A percentile compares a stretch with the other conserved stretches of the same genome.
These are phyloP conservation scores for Zasmidium angulare DNA, from an alignment of 2,329 filamentous ascomycete species.

Conservation along the genomic window DNA sequence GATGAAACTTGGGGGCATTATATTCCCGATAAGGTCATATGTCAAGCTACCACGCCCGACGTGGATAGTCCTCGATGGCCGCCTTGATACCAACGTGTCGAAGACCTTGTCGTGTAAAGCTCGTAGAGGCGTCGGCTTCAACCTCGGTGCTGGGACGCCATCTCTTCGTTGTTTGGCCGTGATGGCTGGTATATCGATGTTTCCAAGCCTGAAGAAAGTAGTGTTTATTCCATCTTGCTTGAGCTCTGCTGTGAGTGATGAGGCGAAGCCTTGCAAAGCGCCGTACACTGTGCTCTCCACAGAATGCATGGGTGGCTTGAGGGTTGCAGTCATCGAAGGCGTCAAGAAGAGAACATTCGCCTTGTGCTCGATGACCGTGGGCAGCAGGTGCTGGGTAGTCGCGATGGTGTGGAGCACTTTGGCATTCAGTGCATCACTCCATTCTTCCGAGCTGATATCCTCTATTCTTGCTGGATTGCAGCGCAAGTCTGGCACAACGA, in stretches of 20 bases:
- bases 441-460: constrained; percentile 77
- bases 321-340: constrained; percentile 75
- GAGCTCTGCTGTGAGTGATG: constrained; percentile 77
- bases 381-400: constrained; percentile 81
- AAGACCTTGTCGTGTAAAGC: constrained; percentile 86
- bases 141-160: constrained; percentile 35
- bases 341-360: constrained; percentile 74
- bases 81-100: constrained; percentile 73
- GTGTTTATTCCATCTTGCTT: constrained; percentile 73
- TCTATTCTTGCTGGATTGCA: constrained; percentile 71
- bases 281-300: constrained; percentile 84
- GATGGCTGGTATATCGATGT: constrained; percentile 77
- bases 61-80: constrained; percentile 63
- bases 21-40: constrained; percentile 82
- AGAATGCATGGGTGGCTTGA: constrained; percentile 77
- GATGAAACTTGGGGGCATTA: constrained; percentile 75
- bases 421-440: constrained; percentile 88
- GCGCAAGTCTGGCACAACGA: constrained; percentile 73
- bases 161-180: constrained; percentile 40
- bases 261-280: constrained; percentile 81
- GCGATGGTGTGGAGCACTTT: constrained; percentile 88
- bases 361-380: constrained; percentile 53
- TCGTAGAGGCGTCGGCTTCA: constrained; percentile 62
- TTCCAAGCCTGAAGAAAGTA: constrained; percentile 85
- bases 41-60: constrained; percentile 81